These are phyloP conservation scores for Nannochloris sp. DNA, from an alignment of 139 green algal species.

Conservation along the genomic window DNA sequence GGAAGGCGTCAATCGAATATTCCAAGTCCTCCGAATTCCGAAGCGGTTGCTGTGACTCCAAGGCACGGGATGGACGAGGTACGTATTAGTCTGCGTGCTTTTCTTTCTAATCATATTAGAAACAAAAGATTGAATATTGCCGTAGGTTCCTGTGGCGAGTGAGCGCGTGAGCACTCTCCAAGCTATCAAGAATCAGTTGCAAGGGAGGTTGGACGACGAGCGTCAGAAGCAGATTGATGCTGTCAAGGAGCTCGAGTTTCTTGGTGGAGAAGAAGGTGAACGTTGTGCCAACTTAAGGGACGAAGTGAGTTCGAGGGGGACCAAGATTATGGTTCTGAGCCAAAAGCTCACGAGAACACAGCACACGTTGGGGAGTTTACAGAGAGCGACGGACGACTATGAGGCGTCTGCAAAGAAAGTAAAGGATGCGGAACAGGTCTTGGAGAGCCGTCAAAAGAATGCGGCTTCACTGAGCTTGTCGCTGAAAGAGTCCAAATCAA, in stretches of 20 bases:
- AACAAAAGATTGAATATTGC: not conserved
- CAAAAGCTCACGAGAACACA: constrained; percentile 12
- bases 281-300: not conserved
- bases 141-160: not conserved
- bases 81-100: too few relatives aligned
- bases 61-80: too few relatives aligned
- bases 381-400: constrained; percentile 2
- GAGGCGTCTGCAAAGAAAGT: constrained; percentile 15
- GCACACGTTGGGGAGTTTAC: constrained; percentile 4
- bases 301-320: not conserved
- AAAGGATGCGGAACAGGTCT: not conserved
- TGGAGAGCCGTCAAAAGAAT: not conserved
- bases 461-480: not conserved
- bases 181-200: constrained; percentile 1
- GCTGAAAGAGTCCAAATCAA: not conserved
- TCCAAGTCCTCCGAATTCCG: too few relatives aligned
- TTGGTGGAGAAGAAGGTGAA: not conserved
- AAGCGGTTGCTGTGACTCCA: too few relatives aligned
- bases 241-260: not conserved
- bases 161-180: not conserved
- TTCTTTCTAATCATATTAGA: too few relatives aligned
- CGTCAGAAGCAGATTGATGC: not conserved
- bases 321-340: constrained; percentile 1
- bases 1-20: too few relatives aligned
- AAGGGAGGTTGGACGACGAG: not conserved